These are phyloP conservation scores for Suillus lakei DNA, from an alignment of 768 basidiomycete species.

Conservation along the genomic window DNA sequence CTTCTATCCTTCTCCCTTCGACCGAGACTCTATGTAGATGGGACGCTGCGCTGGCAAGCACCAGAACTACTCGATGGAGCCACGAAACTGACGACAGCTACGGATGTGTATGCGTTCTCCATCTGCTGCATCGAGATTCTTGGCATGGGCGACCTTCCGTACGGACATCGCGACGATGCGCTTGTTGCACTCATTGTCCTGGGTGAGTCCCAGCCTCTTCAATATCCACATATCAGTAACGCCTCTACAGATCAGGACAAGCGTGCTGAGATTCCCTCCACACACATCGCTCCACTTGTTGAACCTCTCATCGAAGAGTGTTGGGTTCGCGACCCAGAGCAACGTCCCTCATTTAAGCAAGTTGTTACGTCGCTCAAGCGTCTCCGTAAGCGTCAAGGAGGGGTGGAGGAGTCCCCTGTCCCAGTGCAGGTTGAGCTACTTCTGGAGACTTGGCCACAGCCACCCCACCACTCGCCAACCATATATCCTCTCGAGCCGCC, in stretches of 20 bases:
- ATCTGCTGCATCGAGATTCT: constrained; percentile 70
- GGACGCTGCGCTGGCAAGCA: constrained; percentile 72
- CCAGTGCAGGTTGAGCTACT: constrained; percentile 33
- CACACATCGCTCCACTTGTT: constrained; percentile 37
- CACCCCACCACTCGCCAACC: constrained; percentile 37
- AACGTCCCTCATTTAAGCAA: constrained; percentile 57
- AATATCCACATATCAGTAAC: constrained; percentile 19
- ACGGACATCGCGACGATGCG: constrained; percentile 55
- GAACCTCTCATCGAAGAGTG: constrained; percentile 54
- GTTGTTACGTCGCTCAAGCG: constrained; percentile 51
- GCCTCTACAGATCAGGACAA: constrained; percentile 48
- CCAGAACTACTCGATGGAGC: constrained; percentile 65
- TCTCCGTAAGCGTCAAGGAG: constrained; percentile 46
- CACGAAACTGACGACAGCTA: constrained; percentile 51
- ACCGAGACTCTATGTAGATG: constrained; percentile 42
- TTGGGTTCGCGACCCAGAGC: constrained; percentile 58
- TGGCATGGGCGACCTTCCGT: constrained; percentile 64
- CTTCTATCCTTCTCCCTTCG: neutral
- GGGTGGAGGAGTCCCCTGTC: constrained; percentile 32
- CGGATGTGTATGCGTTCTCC: constrained; percentile 73
- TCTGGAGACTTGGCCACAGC: constrained; percentile 19
- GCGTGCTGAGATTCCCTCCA: constrained; percentile 53
- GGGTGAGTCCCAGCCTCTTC: constrained; percentile 38
- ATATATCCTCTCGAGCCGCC: constrained; percentile 39
- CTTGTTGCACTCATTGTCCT: constrained; percentile 56